Evolutionary conservation across 441 rosid species (phyloP).

Genomic region (Croton laevigatus): DNA sequence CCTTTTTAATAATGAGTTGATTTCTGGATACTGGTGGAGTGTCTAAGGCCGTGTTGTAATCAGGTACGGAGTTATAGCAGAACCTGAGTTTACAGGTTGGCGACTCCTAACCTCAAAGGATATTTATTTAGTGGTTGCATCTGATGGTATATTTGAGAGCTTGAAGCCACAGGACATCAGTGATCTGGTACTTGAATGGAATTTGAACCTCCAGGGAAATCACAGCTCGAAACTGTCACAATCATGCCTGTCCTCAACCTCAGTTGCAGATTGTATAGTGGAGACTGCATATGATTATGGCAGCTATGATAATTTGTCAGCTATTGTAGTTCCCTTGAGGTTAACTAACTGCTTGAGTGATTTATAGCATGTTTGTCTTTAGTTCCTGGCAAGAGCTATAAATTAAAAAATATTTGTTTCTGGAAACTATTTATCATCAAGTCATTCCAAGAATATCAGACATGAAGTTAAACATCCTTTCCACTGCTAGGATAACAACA

Average conservation of each 20-base stretch:
- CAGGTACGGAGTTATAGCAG: conserved; percentile 42
- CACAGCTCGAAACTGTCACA: conserved; percentile 18
- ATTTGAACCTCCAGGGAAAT: background rate
- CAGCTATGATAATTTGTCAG: conserved; percentile 39
- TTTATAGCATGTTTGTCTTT: too few relatives aligned
- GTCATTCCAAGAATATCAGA: too few relatives aligned
- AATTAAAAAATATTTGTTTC: background rate
- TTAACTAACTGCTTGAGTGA: too few relatives aligned
- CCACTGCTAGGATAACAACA: background rate
- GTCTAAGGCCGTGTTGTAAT: background rate
- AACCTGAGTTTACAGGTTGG: conserved; percentile 41
- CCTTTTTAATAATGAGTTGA: background rate
- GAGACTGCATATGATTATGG: conserved; percentile 33
- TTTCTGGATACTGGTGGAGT: background rate
- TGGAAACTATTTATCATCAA: too few relatives aligned
- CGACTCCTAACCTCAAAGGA: conserved; percentile 28
- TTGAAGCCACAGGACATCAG: conserved; percentile 29
- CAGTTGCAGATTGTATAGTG: conserved; percentile 33
- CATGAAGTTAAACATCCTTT: too few relatives aligned
- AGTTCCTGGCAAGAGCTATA: background rate
- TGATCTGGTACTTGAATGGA: conserved; percentile 29
- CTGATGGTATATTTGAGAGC: conserved; percentile 48
- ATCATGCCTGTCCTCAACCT: conserved; percentile 29
- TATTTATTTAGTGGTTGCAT: conserved; percentile 39
- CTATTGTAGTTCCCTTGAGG: conserved; percentile 32